These are phyloP conservation scores for Flaveria robusta DNA, from an alignment of 129 eudicot genomes.

Conservation along the genomic window DNA sequence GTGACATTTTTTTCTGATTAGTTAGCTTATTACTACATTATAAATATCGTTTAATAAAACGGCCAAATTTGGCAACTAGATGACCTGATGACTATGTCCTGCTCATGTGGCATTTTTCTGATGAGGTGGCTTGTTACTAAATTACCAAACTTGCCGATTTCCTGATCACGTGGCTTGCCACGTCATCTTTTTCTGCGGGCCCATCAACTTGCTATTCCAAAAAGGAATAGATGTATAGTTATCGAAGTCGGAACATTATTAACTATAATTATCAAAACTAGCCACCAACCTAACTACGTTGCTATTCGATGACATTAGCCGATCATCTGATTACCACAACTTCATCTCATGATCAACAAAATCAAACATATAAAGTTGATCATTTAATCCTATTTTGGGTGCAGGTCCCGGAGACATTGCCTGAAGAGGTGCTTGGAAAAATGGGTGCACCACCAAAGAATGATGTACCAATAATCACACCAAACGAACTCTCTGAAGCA, in stretches of 20 bases:
- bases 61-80: neutral
- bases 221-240: neutral
- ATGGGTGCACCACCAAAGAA: constrained; percentile 87
- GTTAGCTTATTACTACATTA: neutral
- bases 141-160: neutral
- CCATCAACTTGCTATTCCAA: neutral
- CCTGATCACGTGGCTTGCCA: neutral
- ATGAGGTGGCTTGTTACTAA: neutral
- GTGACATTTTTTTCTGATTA: neutral
- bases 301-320: constrained; percentile 1
- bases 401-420: constrained; percentile 83
- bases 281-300: neutral
- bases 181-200: neutral
- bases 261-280: neutral
- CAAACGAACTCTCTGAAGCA: constrained; percentile 66
- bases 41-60: neutral
- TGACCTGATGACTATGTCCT: neutral
- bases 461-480: constrained; percentile 60
- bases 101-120: neutral
- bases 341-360: neutral
- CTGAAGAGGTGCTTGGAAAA: constrained; percentile 70
- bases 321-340: neutral
- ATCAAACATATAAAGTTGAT: constrained; percentile 7
- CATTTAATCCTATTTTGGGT: neutral
- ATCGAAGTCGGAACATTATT: neutral